Evolutionary conservation across 2,329 filamentous ascomycete genomes (phyloP), one percentile per base, ranked within the genome.

Genomic region (Periconia digitata): DNA sequence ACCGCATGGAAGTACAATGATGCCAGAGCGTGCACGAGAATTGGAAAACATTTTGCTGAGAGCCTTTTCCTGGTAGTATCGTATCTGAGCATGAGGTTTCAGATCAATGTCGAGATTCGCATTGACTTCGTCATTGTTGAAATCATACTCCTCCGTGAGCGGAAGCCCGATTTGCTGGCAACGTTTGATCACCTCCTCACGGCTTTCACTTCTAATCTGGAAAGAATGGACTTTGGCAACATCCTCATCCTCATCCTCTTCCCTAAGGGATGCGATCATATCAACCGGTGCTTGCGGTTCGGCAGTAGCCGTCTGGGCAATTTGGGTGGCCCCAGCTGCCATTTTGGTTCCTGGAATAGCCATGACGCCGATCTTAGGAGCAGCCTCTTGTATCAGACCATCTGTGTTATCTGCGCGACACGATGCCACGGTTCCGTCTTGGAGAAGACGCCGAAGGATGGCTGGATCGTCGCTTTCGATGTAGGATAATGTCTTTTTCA

Each of bases 1-100:
- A 59, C 94, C 94, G 69, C 94, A 99, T 16, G 94, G 94, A 60
- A 99, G 74, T 47, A 99, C 94, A 50, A 99, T 99, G 58, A 99
- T 95, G 48, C 94, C 94, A 71, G 91, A 96, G 76, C 96, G 94
- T 13, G 94, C 94, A 72, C 94, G 87, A 42, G 92, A 92, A 66
- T 99, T 99, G 66, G 94, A 92, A 69, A 99, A 99, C 94, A 99
- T 99, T 72, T 99, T 99, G 76, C 90, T 95, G 8, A 99, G 78
- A 57, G 91, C 95, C 75, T 96, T 95, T 72, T 99, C 94, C 69
- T 99, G 94, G 62, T 99, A 99, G 76, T 83, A 86, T 68, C 92
- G 85, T 67, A 97, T 97, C 64, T 92, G 88, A 0, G 92, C 92
- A 47, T 86, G 86, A 0, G 92, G 92, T 60, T 89, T 89, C 41